Evolutionary conservation across 352 stramenopile species (phyloP), one percentile per base, ranked within the genome.

Genomic region (Phytophthora pisi): DNA sequence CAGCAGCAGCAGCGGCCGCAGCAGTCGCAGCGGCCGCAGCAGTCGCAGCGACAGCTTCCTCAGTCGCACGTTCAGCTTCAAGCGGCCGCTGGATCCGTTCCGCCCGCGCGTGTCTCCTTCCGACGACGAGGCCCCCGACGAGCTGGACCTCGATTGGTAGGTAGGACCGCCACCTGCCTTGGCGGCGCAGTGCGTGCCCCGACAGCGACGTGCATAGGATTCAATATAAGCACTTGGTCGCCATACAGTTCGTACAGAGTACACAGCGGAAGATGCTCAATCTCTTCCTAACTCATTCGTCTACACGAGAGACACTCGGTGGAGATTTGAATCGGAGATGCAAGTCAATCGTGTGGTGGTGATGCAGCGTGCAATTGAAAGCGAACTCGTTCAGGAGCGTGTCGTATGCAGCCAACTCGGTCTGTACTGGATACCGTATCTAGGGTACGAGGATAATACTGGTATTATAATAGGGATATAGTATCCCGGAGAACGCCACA

Each of bases 41-140:
- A 65, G 57, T 51, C 66, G 54, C 20, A 64, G 61, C 30, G 31
- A 66, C 45, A 70, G 67, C 43, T 69, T 74, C 36, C 52, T 67
- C 30, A 58, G 61, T 45, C 54, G 57, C 36, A 71, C 57, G 42
- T 71, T 71, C 64, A 71, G 57, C 57, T 63, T 71, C 64, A 63
- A 62, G 43, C 49, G 54, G 30, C 66, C 62, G 55, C 60, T 51
- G 0, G 55, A 74, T 38, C 61, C 61, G 36, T 70, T 70, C 51
- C 61, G 61, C 8, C 61, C 67, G 20, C 67, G 61, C 28, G 55
- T 70, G 50, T 67, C 61, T 42, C 20, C 45, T 54, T 74, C 67
- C 15, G 54, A 66, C 51, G 56, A 67, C 38, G 55, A 74, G 38
- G 54, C 43, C 45, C 49, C 66, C 45, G 49, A 67, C n/a, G 57